A percentile compares a stretch with the other conserved stretches of the same genome.
Evolutionary conservation across 768 basidiomycete species (phyloP).

Genomic region (Tricholoma sp.): DNA sequence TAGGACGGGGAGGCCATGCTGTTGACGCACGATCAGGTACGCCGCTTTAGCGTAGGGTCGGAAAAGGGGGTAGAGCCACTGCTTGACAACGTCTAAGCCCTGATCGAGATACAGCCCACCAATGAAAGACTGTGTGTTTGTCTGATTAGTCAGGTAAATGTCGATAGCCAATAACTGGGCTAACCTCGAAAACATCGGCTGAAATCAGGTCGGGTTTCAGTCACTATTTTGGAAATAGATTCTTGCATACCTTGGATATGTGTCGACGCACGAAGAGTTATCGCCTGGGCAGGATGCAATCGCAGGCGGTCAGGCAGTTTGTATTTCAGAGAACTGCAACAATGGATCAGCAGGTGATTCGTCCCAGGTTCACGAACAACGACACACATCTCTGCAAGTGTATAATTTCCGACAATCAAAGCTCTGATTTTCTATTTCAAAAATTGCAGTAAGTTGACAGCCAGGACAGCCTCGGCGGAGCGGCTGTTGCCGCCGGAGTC

Average conservation of each 20-base stretch:
- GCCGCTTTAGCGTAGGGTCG: slow-evolving; percentile 57
- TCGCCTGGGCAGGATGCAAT: slow-evolving; percentile 67
- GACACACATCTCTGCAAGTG: slow-evolving; percentile 63
- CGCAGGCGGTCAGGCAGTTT: slow-evolving; percentile 55
- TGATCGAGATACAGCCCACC: slow-evolving; percentile 75
- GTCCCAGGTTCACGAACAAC: neutral
- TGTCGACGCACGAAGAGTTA: slow-evolving; percentile 61
- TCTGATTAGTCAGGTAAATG: slow-evolving; percentile 3
- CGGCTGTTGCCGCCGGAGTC: slow-evolving; percentile 9
- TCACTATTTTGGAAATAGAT: slow-evolving; percentile 4
- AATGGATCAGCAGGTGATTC: slow-evolving; percentile 1
- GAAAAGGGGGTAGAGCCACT: slow-evolving; percentile 62
- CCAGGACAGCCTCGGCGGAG: too few relatives aligned
- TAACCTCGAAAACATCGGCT: slow-evolving; percentile 81
- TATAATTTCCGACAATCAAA: slow-evolving; percentile 68
- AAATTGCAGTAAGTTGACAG: neutral
- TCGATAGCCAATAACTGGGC: slow-evolving; percentile 7
- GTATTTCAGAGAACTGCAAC: slow-evolving; percentile 55
- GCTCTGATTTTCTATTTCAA: slow-evolving; percentile 67
- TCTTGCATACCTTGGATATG: slow-evolving; percentile 61
- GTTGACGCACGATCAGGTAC: slow-evolving; percentile 56
- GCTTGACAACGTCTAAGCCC: slow-evolving; percentile 48
- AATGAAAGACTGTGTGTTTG: slow-evolving; percentile 56
- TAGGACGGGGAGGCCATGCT: slow-evolving; percentile 56
- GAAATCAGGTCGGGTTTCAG: slow-evolving; percentile 4